A percentile compares a stretch with the other conserved stretches of the same genome.
Evolutionary conservation across 495 filamentous ascomycete genomes (phyloP).

Genomic region (Neurospora africana): DNA sequence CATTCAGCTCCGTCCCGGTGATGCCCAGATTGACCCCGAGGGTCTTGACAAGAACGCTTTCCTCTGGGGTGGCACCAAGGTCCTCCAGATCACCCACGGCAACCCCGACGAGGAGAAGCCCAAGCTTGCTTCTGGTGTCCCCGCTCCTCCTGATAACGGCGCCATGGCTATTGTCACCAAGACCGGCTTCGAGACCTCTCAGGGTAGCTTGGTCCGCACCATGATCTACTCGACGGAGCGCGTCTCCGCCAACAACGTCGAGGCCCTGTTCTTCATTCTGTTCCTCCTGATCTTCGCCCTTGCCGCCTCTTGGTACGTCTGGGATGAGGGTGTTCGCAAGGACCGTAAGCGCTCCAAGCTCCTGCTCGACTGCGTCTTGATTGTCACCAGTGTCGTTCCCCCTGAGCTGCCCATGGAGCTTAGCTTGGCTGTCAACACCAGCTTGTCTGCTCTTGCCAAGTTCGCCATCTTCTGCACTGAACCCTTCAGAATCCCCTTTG

Average conservation of each 20-base stretch:
- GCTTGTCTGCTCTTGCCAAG: slow-evolving; percentile 85
- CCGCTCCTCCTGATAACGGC: slow-evolving; percentile 72
- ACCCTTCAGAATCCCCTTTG: slow-evolving; percentile 97
- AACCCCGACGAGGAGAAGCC: slow-evolving; percentile 62
- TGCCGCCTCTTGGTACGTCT: slow-evolving; percentile 99
- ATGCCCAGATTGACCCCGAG: slow-evolving; percentile 79
- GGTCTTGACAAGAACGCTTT: slow-evolving; percentile 94
- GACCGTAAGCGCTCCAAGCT: slow-evolving; percentile 96
- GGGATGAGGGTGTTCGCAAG: slow-evolving; percentile 85
- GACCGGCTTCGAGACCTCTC: slow-evolving; percentile 97
- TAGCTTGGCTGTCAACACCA: slow-evolving; percentile 96
- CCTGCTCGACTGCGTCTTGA: slow-evolving; percentile 92
- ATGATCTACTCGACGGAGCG: slow-evolving; percentile 99
- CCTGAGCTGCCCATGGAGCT: slow-evolving; percentile 98
- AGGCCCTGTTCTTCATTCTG: slow-evolving; percentile 90
- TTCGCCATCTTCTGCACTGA: slow-evolving; percentile 98
- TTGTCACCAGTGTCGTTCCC: slow-evolving; percentile 93
- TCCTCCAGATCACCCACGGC: slow-evolving; percentile 84
- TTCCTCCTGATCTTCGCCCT: slow-evolving; percentile 94
- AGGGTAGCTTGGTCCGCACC: slow-evolving; percentile 92
- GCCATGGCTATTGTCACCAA: slow-evolving; percentile 91
- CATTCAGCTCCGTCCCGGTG: slow-evolving; percentile 75
- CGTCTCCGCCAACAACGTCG: slow-evolving; percentile 92
- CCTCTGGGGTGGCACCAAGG: slow-evolving; percentile 93
- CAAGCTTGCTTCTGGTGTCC: slow-evolving; percentile 60